Evolutionary conservation across 345 rosid genomes (phyloP).

Genomic region (Citrus sp.): DNA sequence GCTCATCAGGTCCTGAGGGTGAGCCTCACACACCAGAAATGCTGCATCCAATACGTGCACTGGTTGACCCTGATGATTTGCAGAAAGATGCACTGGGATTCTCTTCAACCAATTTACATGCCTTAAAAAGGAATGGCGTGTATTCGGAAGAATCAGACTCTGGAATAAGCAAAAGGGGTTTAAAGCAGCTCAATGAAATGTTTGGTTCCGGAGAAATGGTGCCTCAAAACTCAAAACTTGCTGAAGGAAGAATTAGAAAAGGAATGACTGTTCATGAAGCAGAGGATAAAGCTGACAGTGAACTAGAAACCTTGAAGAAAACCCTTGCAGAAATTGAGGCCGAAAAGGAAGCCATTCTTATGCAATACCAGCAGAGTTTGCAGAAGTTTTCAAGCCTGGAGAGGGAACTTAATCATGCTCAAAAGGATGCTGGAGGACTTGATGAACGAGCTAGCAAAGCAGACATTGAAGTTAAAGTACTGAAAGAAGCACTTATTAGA

Average conservation of each 20-base stretch:
- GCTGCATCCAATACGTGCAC: slow-evolving; percentile 40
- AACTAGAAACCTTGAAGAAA: slow-evolving; percentile 56
- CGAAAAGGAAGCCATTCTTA: slow-evolving; percentile 65
- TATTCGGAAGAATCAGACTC: slow-evolving; percentile 35
- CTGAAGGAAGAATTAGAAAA: slow-evolving; percentile 24
- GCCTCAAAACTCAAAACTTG: slow-evolving; percentile 18
- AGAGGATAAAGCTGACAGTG: slow-evolving; percentile 49
- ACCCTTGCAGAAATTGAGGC: slow-evolving; percentile 62
- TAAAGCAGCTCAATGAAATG: slow-evolving; percentile 67
- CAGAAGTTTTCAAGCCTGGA: slow-evolving; percentile 65
- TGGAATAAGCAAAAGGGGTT: slow-evolving; percentile 48
- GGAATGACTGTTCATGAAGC: slow-evolving; percentile 25
- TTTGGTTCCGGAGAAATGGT: slow-evolving; percentile 25
- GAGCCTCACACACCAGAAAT: slow-evolving; percentile 80
- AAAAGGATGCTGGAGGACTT: slow-evolving; percentile 53
- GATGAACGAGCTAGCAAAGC: slow-evolving; percentile 75
- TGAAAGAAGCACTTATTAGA: slow-evolving; percentile 61
- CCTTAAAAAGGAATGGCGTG: slow-evolving; percentile 18
- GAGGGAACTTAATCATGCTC: slow-evolving; percentile 57
- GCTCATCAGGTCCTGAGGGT: slow-evolving; percentile 42
- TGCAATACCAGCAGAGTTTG: slow-evolving; percentile 61
- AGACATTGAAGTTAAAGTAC: slow-evolving; percentile 64
- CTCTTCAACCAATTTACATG: slow-evolving; percentile 28
- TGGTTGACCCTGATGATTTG: slow-evolving; percentile 41
- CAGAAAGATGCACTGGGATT: slow-evolving; percentile 36